Percentiles rank a stretch among this genome's conserved stretches.
phyloP scores from a whole-genome alignment of 495 filamentous ascomycete species.

The Aspergillus incahuasiensis region DNA sequence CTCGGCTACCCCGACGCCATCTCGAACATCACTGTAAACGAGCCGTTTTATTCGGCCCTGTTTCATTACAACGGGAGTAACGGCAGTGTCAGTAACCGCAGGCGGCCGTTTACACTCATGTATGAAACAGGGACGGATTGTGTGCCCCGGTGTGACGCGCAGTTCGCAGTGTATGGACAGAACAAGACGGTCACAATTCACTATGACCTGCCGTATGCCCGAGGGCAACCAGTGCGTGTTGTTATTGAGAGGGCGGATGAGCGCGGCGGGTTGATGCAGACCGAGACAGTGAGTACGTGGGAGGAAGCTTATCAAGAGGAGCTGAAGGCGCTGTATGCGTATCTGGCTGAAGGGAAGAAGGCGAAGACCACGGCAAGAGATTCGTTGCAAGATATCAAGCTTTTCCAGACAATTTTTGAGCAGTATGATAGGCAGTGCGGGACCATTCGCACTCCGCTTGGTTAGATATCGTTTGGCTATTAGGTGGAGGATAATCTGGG shows the following conservation, averaged over 20 bases:
- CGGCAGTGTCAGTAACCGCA: background rate
- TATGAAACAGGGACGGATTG: slow-evolving; percentile 53
- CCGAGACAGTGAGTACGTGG: slow-evolving; percentile 38
- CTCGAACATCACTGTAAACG: slow-evolving; percentile 38
- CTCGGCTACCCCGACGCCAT: slow-evolving; percentile 45
- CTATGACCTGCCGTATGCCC: slow-evolving; percentile 51
- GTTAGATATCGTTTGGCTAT: slow-evolving; percentile 17
- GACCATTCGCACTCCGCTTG: slow-evolving; percentile 38
- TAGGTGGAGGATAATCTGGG: background rate
- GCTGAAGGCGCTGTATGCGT: slow-evolving; percentile 44
- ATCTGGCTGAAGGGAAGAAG: slow-evolving; percentile 32
- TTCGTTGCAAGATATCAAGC: slow-evolving; percentile 42
- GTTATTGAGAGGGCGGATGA: slow-evolving; percentile 43
- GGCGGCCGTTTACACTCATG: slow-evolving; percentile 43
- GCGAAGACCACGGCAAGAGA: slow-evolving; percentile 50
- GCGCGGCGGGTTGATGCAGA: slow-evolving; percentile 27
- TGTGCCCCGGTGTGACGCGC: slow-evolving; percentile 53
- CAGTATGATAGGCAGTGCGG: slow-evolving; percentile 43
- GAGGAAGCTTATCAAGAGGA: slow-evolving; percentile 52
- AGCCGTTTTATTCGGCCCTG: slow-evolving; percentile 44
- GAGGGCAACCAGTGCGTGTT: slow-evolving; percentile 43
- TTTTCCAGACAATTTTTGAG: slow-evolving; percentile 35
- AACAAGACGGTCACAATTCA: slow-evolving; percentile 43
- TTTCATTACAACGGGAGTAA: slow-evolving; percentile 36
- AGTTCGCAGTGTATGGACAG: slow-evolving; percentile 48